Conservation (phyloP, 202 grass and related monocot species). For the Carex arenaria region DNA sequence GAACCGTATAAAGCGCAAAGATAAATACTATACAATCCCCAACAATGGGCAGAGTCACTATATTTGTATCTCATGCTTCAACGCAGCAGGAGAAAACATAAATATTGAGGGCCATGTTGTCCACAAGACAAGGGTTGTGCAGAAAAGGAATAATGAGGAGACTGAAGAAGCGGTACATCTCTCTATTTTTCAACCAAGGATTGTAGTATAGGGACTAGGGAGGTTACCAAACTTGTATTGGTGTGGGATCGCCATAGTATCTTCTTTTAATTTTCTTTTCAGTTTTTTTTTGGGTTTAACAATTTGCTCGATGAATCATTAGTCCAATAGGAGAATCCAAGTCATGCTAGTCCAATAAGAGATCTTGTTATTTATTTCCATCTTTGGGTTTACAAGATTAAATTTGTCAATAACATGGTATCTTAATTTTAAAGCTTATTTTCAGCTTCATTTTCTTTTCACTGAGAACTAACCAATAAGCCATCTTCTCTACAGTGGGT, state of each 20-base stretch:
- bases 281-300: not conserved
- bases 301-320: not conserved
- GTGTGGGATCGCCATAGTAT: not conserved
- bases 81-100: slow-evolving; percentile 80
- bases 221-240: not conserved
- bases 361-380: slow-evolving; percentile 15
- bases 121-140: slow-evolving; percentile 67
- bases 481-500: slow-evolving; percentile 66
- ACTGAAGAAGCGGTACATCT: slow-evolving; percentile 93
- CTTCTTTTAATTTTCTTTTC: not conserved
- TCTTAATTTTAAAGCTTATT: not conserved
- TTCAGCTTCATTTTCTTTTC: not conserved
- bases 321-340: not conserved
- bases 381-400: not conserved
- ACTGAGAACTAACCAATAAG: not conserved
- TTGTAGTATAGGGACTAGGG: not conserved
- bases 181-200: not conserved
- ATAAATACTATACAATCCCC: slow-evolving; percentile 78
- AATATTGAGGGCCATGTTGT: slow-evolving; percentile 67
- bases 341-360: not conserved
- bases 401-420: not conserved
- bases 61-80: slow-evolving; percentile 91
- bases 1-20: slow-evolving; percentile 91
- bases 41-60: slow-evolving; percentile 78
- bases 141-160: slow-evolving; percentile 98